A percentile compares a stretch with the other conserved stretches of the same genome.
phyloP scores from a whole-genome alignment of 345 rosid genomes.

The Hibiscus trionum region DNA sequence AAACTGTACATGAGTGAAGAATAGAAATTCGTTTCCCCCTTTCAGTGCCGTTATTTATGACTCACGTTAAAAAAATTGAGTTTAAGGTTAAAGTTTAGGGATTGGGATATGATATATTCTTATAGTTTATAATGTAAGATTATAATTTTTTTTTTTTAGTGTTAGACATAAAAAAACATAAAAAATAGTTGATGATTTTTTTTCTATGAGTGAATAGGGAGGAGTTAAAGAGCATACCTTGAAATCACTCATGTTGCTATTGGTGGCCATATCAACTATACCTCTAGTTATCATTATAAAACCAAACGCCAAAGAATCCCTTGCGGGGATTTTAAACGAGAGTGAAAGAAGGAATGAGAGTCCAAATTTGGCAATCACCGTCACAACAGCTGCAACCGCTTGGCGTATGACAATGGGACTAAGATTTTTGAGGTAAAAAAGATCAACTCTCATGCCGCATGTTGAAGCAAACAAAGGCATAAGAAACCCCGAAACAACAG shows the following conservation, averaged over 20 bases:
- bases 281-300: slow-evolving; percentile 3
- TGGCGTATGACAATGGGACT: neutral
- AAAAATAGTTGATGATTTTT: too few relatives aligned
- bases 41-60: too few relatives aligned
- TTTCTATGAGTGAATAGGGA: too few relatives aligned
- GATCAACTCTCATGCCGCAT: slow-evolving; percentile 17
- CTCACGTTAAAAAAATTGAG: too few relatives aligned
- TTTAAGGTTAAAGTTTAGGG: too few relatives aligned
- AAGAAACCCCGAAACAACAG: slow-evolving; percentile 24
- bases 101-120: too few relatives aligned
- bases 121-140: too few relatives aligned
- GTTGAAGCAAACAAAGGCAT: slow-evolving; percentile 29
- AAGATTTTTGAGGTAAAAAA: neutral
- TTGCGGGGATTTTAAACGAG: neutral
- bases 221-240: neutral
- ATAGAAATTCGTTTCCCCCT: too few relatives aligned
- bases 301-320: slow-evolving; percentile 8
- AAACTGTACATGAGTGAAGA: too few relatives aligned
- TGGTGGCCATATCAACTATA: neutral
- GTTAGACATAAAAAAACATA: too few relatives aligned
- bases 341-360: neutral
- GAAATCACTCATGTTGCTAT: neutral
- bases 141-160: too few relatives aligned
- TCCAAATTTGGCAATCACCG: neutral
- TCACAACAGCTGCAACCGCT: neutral